Base-by-base conservation (phyloP, 73 alveolate genomes). In the Breviolum minutum region DNA sequence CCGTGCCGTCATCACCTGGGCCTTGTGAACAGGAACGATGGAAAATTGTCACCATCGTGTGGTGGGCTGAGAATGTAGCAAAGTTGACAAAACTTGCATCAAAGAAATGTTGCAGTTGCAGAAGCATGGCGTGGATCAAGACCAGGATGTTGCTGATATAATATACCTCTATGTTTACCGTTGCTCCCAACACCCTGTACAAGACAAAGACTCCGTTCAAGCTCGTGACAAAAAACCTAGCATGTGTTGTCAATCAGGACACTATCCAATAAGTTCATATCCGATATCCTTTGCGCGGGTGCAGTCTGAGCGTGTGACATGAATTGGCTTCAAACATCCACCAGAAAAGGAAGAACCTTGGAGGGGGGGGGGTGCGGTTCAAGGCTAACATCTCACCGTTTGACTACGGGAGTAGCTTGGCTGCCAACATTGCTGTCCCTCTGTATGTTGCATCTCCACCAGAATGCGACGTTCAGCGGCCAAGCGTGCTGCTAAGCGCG, bases 361-460 rank as follows among this genome's bases (percentile, higher is more conserved):
- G 26, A 29, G 48, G 74, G 74, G 17, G 11, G 11, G 74, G 24
- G 74, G 24, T 13, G 74, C 74, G 11, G 30, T 11, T 9, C 62
- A 77, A 27, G 8, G 14, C 27, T 27, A 71, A 2, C 1, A 77
- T 5, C 63, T 64, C 87, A 27, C 19, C 14, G 5, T 81, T 62
- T 77, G 86, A 77, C 54, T 54, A 5, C 10, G 54, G 26, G 26
- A 7, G 94, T 24, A 62, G 13, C 80, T 20, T 61, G 63, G 73
- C 26, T 60, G 86, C 66, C 22, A 63, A 85, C 96, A 89, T 19
- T 70, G 96, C 86, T 69, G 96, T 76, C 68, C 97, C 68, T 92
- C 98, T n/a, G 63, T n/a, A 24, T 90, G 98, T 80, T 92, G 98
- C 69, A 92, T 80, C 60, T 80, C 98, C n/a, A 74, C 80, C 27